Conservation (phyloP, 257 asterid genomes). For the Coffea eugenioides region DNA sequence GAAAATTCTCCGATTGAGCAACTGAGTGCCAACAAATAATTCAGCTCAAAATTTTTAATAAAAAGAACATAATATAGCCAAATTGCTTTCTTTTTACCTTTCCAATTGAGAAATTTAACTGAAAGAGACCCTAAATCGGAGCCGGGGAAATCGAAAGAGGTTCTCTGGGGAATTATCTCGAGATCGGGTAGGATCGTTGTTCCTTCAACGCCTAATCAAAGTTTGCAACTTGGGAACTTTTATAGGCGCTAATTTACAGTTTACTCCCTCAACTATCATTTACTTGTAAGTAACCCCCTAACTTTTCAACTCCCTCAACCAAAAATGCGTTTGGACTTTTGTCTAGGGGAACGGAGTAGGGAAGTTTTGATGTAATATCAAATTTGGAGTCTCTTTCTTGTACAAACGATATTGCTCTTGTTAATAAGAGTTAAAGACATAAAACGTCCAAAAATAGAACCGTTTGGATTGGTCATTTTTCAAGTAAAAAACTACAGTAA, state of each 20-base stretch:
- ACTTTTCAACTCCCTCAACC: not conserved
- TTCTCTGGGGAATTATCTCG: not conserved
- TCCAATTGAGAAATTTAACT: not conserved
- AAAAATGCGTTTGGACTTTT: no score
- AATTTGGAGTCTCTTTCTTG: no score
- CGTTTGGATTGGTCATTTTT: no score
- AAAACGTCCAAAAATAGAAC: no score
- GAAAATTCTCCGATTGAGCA: not conserved
- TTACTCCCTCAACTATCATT: not conserved
- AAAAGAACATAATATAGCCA: not conserved
- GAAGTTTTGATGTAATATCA: no score
- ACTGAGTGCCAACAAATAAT: not conserved
- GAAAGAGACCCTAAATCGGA: slow-evolving; percentile 4
- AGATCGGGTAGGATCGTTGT: slow-evolving; percentile 3
- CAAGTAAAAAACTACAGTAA: no score
- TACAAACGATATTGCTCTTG: no score
- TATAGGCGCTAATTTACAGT: not conserved
- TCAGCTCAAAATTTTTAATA: not conserved
- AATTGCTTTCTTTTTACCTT: not conserved
- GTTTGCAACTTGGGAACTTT: not conserved
- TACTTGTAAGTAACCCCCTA: not conserved
- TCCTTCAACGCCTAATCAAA: not conserved
- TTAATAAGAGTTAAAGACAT: no score
- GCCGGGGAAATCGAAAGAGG: not conserved
- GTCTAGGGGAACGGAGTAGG: no score